These are phyloP conservation scores for Berberis thunbergii DNA, from an alignment of 164 flowering plant genomes.

Conservation along the genomic window DNA sequence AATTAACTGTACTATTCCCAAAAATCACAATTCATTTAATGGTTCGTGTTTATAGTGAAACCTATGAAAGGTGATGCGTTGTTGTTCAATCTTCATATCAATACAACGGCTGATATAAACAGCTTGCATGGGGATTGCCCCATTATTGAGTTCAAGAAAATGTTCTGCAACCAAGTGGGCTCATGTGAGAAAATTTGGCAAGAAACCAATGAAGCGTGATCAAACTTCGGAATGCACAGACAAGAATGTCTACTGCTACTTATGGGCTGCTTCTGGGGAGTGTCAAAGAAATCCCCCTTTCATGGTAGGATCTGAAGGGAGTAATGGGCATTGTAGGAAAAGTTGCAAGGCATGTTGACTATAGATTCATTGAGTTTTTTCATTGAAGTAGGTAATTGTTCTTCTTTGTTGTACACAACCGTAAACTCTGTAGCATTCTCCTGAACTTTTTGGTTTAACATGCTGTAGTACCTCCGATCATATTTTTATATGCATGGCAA, in stretches of 20 bases:
- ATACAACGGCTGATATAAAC: constrained; percentile 52
- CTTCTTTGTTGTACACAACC: background rate
- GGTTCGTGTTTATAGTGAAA: constrained; percentile 46
- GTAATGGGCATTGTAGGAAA: constrained; percentile 40
- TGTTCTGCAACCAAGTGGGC: constrained; percentile 99
- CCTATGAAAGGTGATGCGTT: constrained; percentile 89
- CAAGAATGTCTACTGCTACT: constrained; percentile 35
- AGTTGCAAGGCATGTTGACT: constrained; percentile 41
- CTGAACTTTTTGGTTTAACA: too few species aligned
- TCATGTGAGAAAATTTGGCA: constrained; percentile 61
- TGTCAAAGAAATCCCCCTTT: constrained; percentile 46
- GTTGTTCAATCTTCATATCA: constrained; percentile 75
- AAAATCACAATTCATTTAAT: background rate
- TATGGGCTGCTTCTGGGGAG: constrained; percentile 64
- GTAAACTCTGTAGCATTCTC: background rate
- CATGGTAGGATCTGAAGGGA: constrained; percentile 39
- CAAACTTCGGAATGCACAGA: constrained; percentile 35
- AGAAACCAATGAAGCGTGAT: background rate
- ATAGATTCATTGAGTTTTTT: background rate
- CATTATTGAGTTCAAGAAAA: constrained; percentile 79
- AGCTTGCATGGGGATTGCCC: constrained; percentile 96
- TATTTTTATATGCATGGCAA: too few species aligned
- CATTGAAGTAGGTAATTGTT: background rate
- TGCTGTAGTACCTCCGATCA: too few species aligned
- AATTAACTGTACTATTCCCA: background rate